A percentile compares a stretch with the other conserved stretches of the same genome.
Evolutionary conservation across 2,329 filamentous ascomycete species (phyloP).

Genomic region (Colletotrichum filicis): DNA sequence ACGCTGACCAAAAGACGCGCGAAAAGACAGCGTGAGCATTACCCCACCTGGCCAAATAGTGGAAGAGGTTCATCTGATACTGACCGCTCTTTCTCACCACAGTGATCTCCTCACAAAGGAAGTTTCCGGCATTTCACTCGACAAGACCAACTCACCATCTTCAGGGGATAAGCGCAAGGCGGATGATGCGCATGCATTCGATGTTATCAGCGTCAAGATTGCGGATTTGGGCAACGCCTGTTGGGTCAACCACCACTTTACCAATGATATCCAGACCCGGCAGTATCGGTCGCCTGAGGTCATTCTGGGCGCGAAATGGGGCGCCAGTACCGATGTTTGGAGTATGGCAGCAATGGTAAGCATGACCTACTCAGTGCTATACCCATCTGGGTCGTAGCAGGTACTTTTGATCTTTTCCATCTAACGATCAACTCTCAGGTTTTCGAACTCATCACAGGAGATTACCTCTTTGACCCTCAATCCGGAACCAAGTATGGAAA

Average conservation of each 20-base stretch:
- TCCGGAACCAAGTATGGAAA: constrained; percentile 99
- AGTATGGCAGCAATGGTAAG: constrained; percentile 99
- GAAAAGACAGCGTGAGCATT: constrained; percentile 91
- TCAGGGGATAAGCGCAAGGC: constrained; percentile 71
- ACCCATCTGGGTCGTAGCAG: neutral
- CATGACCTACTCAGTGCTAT: neutral
- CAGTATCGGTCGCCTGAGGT: constrained; percentile 98
- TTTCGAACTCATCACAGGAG: constrained; percentile 97
- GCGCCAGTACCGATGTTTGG: constrained; percentile 99
- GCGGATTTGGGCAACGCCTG: constrained; percentile 98
- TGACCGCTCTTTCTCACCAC: constrained; percentile 25
- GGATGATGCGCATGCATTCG: constrained; percentile 67
- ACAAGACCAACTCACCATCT: constrained; percentile 71
- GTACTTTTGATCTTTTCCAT: neutral
- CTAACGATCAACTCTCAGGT: constrained; percentile 66
- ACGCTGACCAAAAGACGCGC: constrained; percentile 80
- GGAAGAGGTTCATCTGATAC: constrained; percentile 1
- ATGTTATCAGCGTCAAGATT: constrained; percentile 98
- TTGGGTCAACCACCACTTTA: constrained; percentile 99
- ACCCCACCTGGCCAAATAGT: constrained; percentile 3
- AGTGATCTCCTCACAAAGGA: constrained; percentile 92
- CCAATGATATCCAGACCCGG: constrained; percentile 97
- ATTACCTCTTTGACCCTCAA: constrained; percentile 98
- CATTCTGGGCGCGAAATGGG: constrained; percentile 96
- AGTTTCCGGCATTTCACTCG: constrained; percentile 93